Percentiles rank a stretch among this genome's conserved stretches.
Evolutionary conservation across 164 flowering plant genomes (phyloP).

Genomic region (Piper betle): DNA sequence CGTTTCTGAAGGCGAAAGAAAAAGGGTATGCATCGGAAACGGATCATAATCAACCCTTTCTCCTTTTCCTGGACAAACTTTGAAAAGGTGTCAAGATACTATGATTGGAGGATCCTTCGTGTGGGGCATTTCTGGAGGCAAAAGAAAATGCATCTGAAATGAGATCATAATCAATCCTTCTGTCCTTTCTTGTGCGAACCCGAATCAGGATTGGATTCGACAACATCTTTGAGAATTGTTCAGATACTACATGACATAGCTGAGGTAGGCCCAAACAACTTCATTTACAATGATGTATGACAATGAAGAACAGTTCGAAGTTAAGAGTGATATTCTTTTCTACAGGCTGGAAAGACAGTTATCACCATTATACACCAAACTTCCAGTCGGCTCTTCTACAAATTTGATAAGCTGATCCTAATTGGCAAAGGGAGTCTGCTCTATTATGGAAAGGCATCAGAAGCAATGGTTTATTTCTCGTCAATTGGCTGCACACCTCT

Average conservation of each 20-base stretch:
- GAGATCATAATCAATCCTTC: slow-evolving; percentile 3
- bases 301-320: too few relatives aligned
- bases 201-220: slow-evolving; percentile 1
- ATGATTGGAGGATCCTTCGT: slow-evolving; percentile 2
- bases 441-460: slow-evolving; percentile 5
- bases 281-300: too few relatives aligned
- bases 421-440: slow-evolving; percentile 1
- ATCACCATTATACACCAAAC: slow-evolving; percentile 3
- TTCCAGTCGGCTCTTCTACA: slow-evolving; percentile 2
- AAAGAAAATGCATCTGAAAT: slow-evolving; percentile 4
- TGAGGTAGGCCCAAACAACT: background rate
- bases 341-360: slow-evolving; percentile 5
- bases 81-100: slow-evolving; percentile 6
- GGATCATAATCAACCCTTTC: too few relatives aligned
- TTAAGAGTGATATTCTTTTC: too few relatives aligned
- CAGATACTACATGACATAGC: slow-evolving; percentile 2
- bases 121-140: slow-evolving; percentile 1
- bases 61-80: too few relatives aligned
- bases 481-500: slow-evolving; percentile 3
- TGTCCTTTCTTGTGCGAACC: slow-evolving; percentile 2
- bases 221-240: background rate
- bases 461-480: slow-evolving; percentile 6
- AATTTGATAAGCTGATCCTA: slow-evolving; percentile 3
- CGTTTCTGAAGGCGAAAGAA: too few relatives aligned
- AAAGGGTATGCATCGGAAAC: too few relatives aligned